Percentiles rank a stretch among this genome's conserved stretches.
These are phyloP conservation scores for Claviceps quebecensis DNA, from an alignment of 2,329 filamentous ascomycete species.

Conservation along the genomic window DNA sequence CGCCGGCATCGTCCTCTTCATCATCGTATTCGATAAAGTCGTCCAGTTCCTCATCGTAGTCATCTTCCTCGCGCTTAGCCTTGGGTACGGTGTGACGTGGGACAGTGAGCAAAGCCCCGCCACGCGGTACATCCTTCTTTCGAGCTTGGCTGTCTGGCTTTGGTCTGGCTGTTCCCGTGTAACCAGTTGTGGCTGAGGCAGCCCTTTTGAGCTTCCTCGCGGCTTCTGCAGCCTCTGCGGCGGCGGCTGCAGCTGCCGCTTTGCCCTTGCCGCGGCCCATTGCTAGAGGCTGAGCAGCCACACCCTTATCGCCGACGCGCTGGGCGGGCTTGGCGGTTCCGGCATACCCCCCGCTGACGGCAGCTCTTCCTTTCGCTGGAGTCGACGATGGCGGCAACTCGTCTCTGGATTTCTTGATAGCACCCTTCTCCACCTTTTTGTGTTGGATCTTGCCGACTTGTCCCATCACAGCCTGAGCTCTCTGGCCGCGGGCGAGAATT, in stretches of 20 bases:
- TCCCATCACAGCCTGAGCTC: slow-evolving; percentile 46
- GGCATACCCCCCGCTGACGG: slow-evolving; percentile 12
- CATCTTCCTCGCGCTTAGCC: slow-evolving; percentile 34
- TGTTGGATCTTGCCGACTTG: slow-evolving; percentile 60
- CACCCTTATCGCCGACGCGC: slow-evolving; percentile 10
- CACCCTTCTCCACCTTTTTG: slow-evolving; percentile 54
- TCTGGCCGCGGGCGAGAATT: slow-evolving; percentile 58
- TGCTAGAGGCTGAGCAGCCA: slow-evolving; percentile 6
- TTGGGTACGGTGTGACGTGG: slow-evolving; percentile 17
- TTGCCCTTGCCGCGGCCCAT: slow-evolving; percentile 8
- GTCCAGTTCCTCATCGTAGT: slow-evolving; percentile 50
- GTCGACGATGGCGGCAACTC: slow-evolving; percentile 13
- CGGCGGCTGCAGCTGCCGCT: neutral
- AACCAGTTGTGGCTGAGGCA: slow-evolving; percentile 47
- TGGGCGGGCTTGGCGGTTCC: slow-evolving; percentile 19
- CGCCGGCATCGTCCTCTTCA: slow-evolving; percentile 32
- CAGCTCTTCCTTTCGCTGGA: slow-evolving; percentile 13
- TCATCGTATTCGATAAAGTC: slow-evolving; percentile 50
- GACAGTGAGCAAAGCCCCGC: slow-evolving; percentile 27
- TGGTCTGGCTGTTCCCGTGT: slow-evolving; percentile 51
- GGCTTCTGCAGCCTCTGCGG: slow-evolving; percentile 20
- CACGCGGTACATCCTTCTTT: slow-evolving; percentile 22
- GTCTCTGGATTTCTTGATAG: slow-evolving; percentile 38
- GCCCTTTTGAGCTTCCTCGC: slow-evolving; percentile 50
- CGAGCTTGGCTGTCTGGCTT: slow-evolving; percentile 24